Evolutionary conservation across 2,329 filamentous ascomycete genomes (phyloP).

Genomic region (Diaporthe batatas): DNA sequence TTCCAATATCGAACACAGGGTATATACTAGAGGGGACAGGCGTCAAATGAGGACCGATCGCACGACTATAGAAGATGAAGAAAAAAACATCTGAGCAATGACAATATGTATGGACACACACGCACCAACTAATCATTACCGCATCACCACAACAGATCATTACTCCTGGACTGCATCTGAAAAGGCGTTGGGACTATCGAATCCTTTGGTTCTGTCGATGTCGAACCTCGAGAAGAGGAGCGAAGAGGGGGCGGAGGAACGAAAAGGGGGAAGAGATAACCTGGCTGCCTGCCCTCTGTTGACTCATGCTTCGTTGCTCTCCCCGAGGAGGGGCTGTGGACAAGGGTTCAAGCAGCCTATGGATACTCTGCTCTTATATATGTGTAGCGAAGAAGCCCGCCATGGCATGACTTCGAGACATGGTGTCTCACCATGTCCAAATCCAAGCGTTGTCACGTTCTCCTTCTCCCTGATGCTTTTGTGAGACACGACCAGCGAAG

Average conservation of each 20-base stretch:
- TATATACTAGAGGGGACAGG: conserved; percentile 74
- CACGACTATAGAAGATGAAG: conserved; percentile 29
- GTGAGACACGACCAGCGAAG: neutral
- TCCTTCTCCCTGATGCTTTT: neutral
- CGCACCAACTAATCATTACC: conserved; percentile 10
- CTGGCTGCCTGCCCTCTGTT: neutral
- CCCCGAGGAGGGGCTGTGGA: neutral
- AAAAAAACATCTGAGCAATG: neutral
- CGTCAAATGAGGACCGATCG: conserved; percentile 21
- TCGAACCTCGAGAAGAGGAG: conserved; percentile 2
- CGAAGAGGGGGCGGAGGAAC: neutral
- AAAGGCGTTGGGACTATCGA: conserved; percentile 38
- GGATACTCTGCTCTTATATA: conserved; percentile 13
- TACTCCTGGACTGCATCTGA: conserved; percentile 36
- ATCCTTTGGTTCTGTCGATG: conserved; percentile 1
- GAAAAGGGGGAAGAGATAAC: neutral
- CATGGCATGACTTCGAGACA: neutral
- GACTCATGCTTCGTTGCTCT: neutral
- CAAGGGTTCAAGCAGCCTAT: neutral
- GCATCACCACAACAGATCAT: conserved; percentile 11
- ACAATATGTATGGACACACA: conserved; percentile 25
- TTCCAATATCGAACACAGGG: conserved; percentile 91
- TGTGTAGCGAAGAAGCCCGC: neutral
- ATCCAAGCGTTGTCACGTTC: conserved; percentile 8
- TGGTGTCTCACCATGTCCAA: neutral